Evolutionary conservation across 495 filamentous ascomycete genomes (phyloP).

Genomic region (Neurospora sp.): DNA sequence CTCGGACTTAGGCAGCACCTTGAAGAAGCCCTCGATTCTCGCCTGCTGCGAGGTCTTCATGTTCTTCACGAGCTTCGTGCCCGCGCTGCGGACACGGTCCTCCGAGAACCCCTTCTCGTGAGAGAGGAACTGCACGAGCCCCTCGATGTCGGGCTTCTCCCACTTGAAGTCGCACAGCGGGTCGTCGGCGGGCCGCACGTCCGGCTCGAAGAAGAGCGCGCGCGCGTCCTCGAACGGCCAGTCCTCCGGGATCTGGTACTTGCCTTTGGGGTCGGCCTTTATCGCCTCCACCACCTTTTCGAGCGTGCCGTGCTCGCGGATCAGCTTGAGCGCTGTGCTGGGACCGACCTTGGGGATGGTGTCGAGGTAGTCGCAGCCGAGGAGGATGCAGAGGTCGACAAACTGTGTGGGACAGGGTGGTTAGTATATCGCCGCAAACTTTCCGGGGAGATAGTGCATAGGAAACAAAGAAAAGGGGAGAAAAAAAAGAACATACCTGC

Average conservation of each 20-base stretch:
- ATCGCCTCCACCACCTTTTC: slow-evolving; percentile 78
- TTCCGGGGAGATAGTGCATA: background rate
- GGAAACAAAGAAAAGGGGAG: background rate
- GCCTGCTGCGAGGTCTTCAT: slow-evolving; percentile 82
- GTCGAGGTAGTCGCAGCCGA: slow-evolving; percentile 96
- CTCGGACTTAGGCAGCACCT: slow-evolving; percentile 78
- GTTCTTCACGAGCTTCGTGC: slow-evolving; percentile 70
- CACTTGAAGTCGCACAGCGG: slow-evolving; percentile 94
- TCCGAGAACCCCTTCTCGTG: slow-evolving; percentile 94
- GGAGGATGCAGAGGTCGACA: slow-evolving; percentile 93
- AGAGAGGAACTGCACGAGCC: slow-evolving; percentile 78
- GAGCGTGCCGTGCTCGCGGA: slow-evolving; percentile 77
- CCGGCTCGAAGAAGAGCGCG: slow-evolving; percentile 79
- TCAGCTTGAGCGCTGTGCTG: slow-evolving; percentile 80
- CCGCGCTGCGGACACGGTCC: slow-evolving; percentile 74
- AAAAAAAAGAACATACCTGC: slow-evolving; percentile 43
- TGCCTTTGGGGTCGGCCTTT: slow-evolving; percentile 53
- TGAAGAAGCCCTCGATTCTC: slow-evolving; percentile 96
- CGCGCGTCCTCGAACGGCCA: slow-evolving; percentile 93
- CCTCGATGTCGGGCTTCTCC: slow-evolving; percentile 85
- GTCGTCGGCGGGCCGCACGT: slow-evolving; percentile 76
- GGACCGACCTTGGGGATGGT: slow-evolving; percentile 91
- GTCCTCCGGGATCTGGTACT: slow-evolving; percentile 76
- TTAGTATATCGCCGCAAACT: background rate
- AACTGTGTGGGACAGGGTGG: slow-evolving; percentile 45